Evolutionary conservation across 23 red algal species (phyloP).

Genomic region (Gracilariopsis chorda): DNA sequence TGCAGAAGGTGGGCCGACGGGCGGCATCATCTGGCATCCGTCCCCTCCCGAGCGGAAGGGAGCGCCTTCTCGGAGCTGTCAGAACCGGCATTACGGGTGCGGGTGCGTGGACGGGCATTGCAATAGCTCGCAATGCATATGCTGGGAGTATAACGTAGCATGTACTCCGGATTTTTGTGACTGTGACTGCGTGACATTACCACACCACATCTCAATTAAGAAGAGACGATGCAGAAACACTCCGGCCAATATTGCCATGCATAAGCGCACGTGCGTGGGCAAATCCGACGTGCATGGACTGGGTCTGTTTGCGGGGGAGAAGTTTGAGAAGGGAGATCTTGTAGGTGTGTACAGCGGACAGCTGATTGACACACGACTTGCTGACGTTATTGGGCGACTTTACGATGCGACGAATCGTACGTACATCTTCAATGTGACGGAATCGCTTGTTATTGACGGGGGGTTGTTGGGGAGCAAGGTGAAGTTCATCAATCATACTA

Average conservation of each 20-base stretch:
- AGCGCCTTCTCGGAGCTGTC: not conserved
- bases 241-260: not conserved
- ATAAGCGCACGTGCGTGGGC: conserved; percentile 61
- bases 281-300: conserved; percentile 34
- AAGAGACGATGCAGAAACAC: conserved; percentile 24
- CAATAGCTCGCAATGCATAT: not conserved
- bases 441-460: conserved; percentile 59
- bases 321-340: conserved; percentile 51
- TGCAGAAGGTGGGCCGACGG: not conserved
- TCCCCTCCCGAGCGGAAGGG: not conserved
- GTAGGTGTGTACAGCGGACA: conserved; percentile 60
- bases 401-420: conserved; percentile 46
- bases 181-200: conserved; percentile 22
- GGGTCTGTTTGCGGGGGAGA: conserved; percentile 49
- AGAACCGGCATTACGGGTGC: conserved; percentile 24
- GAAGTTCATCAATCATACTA: conserved; percentile 63
- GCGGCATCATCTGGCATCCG: not conserved
- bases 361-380: conserved; percentile 22
- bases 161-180: conserved; percentile 55
- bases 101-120: conserved; percentile 26
- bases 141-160: conserved; percentile 11
- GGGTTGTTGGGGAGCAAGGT: conserved; percentile 63
- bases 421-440: conserved; percentile 62
- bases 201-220: not conserved
- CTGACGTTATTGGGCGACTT: conserved; percentile 23